These are phyloP conservation scores for Pseudopithomyces maydicus DNA, from an alignment of 2,329 filamentous ascomycete species.

Conservation along the genomic window DNA sequence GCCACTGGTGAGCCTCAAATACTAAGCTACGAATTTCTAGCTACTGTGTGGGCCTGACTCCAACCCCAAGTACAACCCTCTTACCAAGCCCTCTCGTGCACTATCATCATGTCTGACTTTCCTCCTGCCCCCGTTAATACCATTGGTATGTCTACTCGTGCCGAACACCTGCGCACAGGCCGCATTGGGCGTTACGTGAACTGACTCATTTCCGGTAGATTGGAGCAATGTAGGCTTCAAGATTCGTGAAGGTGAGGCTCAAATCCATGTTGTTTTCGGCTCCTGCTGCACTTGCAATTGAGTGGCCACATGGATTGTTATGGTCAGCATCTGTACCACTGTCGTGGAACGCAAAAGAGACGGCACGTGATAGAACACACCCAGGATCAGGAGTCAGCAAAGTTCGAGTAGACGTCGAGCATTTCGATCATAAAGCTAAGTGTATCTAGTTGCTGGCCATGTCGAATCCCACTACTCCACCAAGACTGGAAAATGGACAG, in stretches of 20 bases:
- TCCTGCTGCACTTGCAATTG: neutral
- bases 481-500: slow-evolving; percentile 75
- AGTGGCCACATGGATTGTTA: neutral
- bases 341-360: neutral
- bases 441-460: slow-evolving; percentile 79
- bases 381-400: neutral
- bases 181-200: neutral
- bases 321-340: neutral
- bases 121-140: slow-evolving; percentile 78
- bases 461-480: slow-evolving; percentile 84
- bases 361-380: neutral
- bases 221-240: slow-evolving; percentile 94
- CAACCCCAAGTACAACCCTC: slow-evolving; percentile 1
- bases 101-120: slow-evolving; percentile 39
- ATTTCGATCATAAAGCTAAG: slow-evolving; percentile 1
- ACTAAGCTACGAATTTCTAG: slow-evolving; percentile 12
- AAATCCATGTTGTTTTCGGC: neutral
- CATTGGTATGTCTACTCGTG: slow-evolving; percentile 60
- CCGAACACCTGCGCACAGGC: neutral
- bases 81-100: neutral
- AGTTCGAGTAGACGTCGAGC: neutral
- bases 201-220: slow-evolving; percentile 57
- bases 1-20: slow-evolving; percentile 17
- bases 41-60: slow-evolving; percentile 1
- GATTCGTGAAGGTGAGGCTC: slow-evolving; percentile 76